Conservation (phyloP, 2,329 filamentous ascomycete genomes). For the Ceratocystis eucalypticola region DNA sequence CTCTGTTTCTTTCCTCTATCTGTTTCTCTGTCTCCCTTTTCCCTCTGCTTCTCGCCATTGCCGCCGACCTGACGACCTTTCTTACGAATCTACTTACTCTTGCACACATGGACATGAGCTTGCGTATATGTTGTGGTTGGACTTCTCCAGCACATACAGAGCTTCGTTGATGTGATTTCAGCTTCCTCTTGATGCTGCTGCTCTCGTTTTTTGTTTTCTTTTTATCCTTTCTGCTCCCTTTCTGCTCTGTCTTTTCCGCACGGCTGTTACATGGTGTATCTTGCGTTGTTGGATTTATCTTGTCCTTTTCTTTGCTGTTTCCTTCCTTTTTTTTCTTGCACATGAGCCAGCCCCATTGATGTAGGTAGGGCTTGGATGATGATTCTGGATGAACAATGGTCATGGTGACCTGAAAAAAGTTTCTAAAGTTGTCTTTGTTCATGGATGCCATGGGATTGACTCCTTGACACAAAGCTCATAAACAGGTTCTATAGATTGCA, state of each 20-base stretch:
- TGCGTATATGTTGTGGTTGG: constrained; percentile 4
- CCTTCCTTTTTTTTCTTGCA: not conserved
- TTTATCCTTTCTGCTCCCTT: not conserved
- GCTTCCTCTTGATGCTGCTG: not conserved
- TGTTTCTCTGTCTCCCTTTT: not conserved
- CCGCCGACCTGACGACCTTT: not conserved
- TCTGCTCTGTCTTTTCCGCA: constrained; percentile 1
- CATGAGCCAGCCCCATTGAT: not conserved
- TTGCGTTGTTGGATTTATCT: not conserved
- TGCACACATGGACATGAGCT: not conserved
- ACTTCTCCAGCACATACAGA: not conserved
- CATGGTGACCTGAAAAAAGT: not conserved
- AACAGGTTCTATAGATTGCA: not conserved
- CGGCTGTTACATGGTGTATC: not conserved
- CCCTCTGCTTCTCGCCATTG: not conserved
- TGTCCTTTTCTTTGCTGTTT: constrained; percentile 5
- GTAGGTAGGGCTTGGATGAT: not conserved
- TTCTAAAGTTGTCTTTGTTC: not conserved
- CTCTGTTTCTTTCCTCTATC: not conserved
- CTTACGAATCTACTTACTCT: constrained; percentile 3
- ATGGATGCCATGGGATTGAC: not conserved
- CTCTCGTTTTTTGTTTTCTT: not conserved
- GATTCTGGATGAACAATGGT: not conserved
- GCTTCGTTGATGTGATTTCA: not conserved
- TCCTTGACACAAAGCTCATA: not conserved